A percentile compares a stretch with the other conserved stretches of the same genome.
These are phyloP conservation scores for Eremothecium cymbalariae DNA, from an alignment of 1,139 yeast genomes.

Conservation along the genomic window DNA sequence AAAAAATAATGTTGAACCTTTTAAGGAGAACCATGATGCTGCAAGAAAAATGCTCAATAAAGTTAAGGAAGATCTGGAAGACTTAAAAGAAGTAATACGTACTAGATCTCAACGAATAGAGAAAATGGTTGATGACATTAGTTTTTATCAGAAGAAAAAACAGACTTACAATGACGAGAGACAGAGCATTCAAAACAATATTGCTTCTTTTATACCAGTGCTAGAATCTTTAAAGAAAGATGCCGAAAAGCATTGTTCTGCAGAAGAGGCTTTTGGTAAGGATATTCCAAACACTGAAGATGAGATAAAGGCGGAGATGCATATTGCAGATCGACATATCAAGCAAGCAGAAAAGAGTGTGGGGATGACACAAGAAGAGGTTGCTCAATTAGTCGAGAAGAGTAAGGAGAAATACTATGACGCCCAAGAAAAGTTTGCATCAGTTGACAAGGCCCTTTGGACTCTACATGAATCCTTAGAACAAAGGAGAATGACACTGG, in stretches of 20 bases:
- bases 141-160: constrained; percentile 14
- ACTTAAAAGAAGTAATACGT: constrained; percentile 22
- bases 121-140: constrained; percentile 24
- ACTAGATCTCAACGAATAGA: constrained; percentile 24
- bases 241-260: constrained; percentile 33
- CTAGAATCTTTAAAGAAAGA: constrained; percentile 1
- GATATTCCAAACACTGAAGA: constrained; percentile 31
- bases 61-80: constrained; percentile 14
- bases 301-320: constrained; percentile 34
- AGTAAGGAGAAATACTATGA: constrained; percentile 33
- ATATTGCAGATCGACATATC: constrained; percentile 31
- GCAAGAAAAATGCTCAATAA: constrained; percentile 11
- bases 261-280: constrained; percentile 30
- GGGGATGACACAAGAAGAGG: constrained; percentile 39
- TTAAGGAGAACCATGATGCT: constrained; percentile 20
- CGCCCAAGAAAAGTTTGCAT: constrained; percentile 32
- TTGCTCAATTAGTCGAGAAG: constrained; percentile 33
- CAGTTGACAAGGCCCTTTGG: constrained; percentile 29
- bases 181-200: constrained; percentile 10
- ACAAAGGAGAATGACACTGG: constrained; percentile 44
- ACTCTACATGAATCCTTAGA: constrained; percentile 36
- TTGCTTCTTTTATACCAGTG: constrained; percentile 4
- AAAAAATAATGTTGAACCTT: constrained; percentile 20
- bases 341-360: constrained; percentile 35
- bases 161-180: constrained; percentile 15